Conservation (phyloP, 495 filamentous ascomycete genomes). For the Xylaria palmicola region DNA sequence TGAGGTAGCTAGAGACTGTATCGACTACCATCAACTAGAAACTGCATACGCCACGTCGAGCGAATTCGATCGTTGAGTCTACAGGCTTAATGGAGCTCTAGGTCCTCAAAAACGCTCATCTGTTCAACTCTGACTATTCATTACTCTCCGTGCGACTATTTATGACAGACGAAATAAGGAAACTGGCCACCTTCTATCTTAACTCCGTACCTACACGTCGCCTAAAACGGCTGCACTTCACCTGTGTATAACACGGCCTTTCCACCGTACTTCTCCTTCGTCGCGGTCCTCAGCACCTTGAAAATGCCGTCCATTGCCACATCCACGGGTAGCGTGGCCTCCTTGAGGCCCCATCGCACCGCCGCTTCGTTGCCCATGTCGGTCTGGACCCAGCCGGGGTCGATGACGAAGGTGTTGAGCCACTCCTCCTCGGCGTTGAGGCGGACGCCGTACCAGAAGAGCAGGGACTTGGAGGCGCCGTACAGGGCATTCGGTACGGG, state of each 20-base stretch:
- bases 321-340: slow-evolving; percentile 35
- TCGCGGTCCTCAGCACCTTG: slow-evolving; percentile 36
- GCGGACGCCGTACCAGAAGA: slow-evolving; percentile 40
- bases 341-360: slow-evolving; percentile 30
- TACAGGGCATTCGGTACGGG: slow-evolving; percentile 41
- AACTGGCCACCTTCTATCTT: not conserved
- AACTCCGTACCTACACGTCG: not conserved
- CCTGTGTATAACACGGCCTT: slow-evolving; percentile 28
- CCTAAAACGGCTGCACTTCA: slow-evolving; percentile 16
- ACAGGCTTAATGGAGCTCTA: too few species aligned
- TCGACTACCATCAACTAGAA: too few species aligned
- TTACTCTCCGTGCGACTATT: too few species aligned
- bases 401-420: slow-evolving; percentile 30
- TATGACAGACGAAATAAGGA: not conserved
- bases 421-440: slow-evolving; percentile 42
- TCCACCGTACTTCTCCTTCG: slow-evolving; percentile 40
- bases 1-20: too few species aligned
- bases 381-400: slow-evolving; percentile 43
- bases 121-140: too few species aligned
- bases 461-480: slow-evolving; percentile 39
- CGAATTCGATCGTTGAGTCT: too few species aligned
- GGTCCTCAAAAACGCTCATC: too few species aligned
- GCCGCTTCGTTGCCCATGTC: slow-evolving; percentile 47
- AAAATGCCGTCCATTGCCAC: slow-evolving; percentile 38
- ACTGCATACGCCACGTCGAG: too few species aligned